Evolutionary conservation across 495 filamentous ascomycete genomes (phyloP), one percentile per base, ranked within the genome.

Genomic region (Ramalina peruviana): DNA sequence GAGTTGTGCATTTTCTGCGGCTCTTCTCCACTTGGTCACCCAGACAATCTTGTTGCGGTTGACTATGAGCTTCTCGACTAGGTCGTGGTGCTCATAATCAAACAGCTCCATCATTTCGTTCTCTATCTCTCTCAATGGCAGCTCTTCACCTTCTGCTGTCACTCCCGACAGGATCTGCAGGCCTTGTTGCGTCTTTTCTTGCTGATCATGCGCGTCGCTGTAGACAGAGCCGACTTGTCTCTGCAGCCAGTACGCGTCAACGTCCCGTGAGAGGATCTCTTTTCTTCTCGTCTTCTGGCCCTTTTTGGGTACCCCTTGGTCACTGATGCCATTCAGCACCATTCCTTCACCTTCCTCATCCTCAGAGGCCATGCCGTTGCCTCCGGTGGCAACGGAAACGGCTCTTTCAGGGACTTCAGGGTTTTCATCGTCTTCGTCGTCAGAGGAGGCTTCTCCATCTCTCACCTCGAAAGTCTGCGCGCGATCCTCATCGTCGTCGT

Each of bases 91-190:
- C 59, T 97, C 92, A 57, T 93, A 99, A 57, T 97, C 89, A 54
- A 99, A 94, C 0, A 97, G 77, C 58, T 96, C 93, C 82, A 96
- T 96, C 45, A 99, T 69, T 46, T 97, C 93, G 60, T 99, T 99
- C 62, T 99, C 92, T 53, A 95, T 87, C 54, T 99, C 90, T 54
- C 89, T 81, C 19, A 94, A 68, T 11, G 83, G 74, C 57, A 80
- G 85, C 55, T 89, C 85, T 48, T 88, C 81, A 11, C 81, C 83
- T 55, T 93, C 83, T 30, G 93, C 88, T 1, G 79, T 72, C 25
- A 78, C 71, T 4, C 81, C 86, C 27, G 79, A 79, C 17, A 99
- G 71, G 38, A 92, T 89, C 27, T 84, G 78, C 17, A 97, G 71
- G 0, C 85, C 88, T 53, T 83, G 71, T 40, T 77, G 71, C 2